Evolutionary conservation across 179 eudicot genomes (phyloP).

Genomic region (Beta corolliflora): DNA sequence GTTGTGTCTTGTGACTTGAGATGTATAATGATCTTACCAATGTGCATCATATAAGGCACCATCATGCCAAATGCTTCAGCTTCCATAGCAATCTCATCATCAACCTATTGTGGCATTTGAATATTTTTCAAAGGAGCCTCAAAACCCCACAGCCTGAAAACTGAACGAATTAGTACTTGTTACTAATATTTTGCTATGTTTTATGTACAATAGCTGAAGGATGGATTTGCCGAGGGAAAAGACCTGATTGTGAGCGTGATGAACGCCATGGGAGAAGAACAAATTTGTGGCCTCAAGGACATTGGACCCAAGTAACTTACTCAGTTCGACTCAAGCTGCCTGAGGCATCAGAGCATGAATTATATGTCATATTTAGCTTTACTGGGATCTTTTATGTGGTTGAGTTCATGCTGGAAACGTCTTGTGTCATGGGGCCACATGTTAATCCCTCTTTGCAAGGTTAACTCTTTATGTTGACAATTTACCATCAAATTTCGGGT

Average conservation of each 20-base stretch:
- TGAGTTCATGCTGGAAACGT: no score
- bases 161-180: no score
- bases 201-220: no score
- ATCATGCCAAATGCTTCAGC: not conserved
- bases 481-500: no score
- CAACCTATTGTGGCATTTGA: not conserved
- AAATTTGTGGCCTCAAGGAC: constrained; percentile 66
- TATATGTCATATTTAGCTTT: no score
- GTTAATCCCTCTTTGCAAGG: no score
- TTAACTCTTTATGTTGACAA: no score
- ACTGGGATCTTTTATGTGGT: no score
- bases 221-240: constrained; percentile 56
- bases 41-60: not conserved
- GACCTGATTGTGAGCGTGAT: constrained; percentile 64
- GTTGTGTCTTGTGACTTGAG: not conserved
- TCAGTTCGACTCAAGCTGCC: no score
- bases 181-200: not conserved
- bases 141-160: no score
- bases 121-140: not conserved
- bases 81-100: not conserved
- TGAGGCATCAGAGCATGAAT: no score
- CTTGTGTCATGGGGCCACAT: no score
- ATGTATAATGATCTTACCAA: not conserved
- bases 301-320: constrained; percentile 30
- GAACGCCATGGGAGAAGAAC: constrained; percentile 81